These are phyloP conservation scores for Sorghum bicolor DNA, from an alignment of 176 grass and related monocot species.

Conservation along the genomic window Sorghum_bicolor_NCBIv3 NC_012870.2:74673501-74674000, in stretches of 20 bases:
- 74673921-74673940: background rate
- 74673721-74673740: background rate
- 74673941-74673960: background rate
- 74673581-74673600: constrained; percentile 88
- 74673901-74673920: background rate
- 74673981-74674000: background rate
- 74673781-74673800: constrained; percentile 96
- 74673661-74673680: background rate
- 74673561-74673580: constrained; percentile 95
- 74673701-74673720: background rate
- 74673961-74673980: background rate
- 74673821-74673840: background rate
- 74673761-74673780: constrained; percentile 98
- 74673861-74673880: background rate
- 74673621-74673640: constrained; percentile 33
- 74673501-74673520: constrained; percentile 27
- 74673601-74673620: constrained; percentile 99
- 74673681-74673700: background rate
- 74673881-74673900: background rate
- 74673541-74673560: constrained; percentile 97
- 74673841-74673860: constrained; percentile 24
- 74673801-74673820: constrained; percentile 55
- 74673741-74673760: constrained; percentile 64
- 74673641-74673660: background rate
- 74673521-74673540: constrained; percentile 74